Percentiles rank a stretch among this genome's conserved stretches.
These are phyloP conservation scores for Perkinsus marinus DNA, from an alignment of 169 alveolate genomes.

Conservation along the genomic window DNA sequence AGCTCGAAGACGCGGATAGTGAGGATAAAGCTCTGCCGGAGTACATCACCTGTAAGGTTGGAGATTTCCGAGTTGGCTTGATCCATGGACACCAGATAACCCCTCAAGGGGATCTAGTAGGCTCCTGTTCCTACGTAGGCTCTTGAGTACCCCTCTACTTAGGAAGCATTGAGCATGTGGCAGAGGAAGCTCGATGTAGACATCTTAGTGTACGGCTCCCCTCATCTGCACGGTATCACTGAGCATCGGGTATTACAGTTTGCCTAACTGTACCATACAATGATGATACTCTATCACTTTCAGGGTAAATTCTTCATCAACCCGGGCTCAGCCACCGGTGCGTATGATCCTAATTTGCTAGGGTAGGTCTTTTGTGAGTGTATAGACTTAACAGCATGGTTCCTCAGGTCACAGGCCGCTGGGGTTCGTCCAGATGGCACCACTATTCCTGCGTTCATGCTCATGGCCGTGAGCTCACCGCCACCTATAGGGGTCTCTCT, in stretches of 20 bases:
- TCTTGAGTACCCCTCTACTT: neutral
- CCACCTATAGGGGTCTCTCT: neutral
- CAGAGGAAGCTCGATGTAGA: conserved; percentile 66
- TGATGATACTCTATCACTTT: no score
- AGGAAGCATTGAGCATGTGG: conserved; percentile 5
- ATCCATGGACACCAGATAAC: conserved; percentile 75
- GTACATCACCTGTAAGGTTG: conserved; percentile 55
- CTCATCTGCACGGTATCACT: conserved; percentile 51
- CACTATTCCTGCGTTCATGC: conserved; percentile 24
- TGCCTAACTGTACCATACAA: neutral
- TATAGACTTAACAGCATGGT: neutral
- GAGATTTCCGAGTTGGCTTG: conserved; percentile 68
- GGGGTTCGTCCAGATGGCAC: conserved; percentile 32
- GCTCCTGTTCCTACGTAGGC: conserved; percentile 31
- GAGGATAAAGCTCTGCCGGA: conserved; percentile 43
- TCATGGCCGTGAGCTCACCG: conserved; percentile 18
- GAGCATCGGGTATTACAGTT: conserved; percentile 8
- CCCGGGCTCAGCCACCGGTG: conserved; percentile 79
- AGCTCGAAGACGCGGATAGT: neutral
- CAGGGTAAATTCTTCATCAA: conserved; percentile 69
- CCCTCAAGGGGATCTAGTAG: conserved; percentile 79
- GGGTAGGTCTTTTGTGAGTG: neutral
- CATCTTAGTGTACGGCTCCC: conserved; percentile 64
- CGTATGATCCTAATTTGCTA: conserved; percentile 15
- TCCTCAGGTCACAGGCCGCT: conserved; percentile 13